A percentile compares a stretch with the other conserved stretches of the same genome.
Evolutionary conservation across 495 filamentous ascomycete species (phyloP).

Genomic region (Stereocaulon alpinum): DNA sequence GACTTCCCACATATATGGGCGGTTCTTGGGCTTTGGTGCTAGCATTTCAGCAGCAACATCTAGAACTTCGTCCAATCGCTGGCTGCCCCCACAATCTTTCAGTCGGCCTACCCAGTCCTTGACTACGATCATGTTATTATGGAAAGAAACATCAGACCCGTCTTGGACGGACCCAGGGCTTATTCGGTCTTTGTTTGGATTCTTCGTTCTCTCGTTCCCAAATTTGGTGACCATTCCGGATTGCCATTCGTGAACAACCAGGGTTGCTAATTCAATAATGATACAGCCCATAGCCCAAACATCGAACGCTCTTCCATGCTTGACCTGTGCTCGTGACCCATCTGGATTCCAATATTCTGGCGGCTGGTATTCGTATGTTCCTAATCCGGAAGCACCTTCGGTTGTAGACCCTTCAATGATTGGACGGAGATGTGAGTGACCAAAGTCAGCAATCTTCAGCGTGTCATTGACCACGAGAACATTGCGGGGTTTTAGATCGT

Average conservation of each 20-base stretch:
- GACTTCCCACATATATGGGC: conserved; percentile 16
- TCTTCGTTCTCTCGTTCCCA: conserved; percentile 3
- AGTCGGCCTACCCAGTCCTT: conserved; percentile 13
- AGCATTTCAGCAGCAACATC: conserved; percentile 11
- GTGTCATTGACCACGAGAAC: conserved; percentile 11
- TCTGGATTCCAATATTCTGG: conserved; percentile 15
- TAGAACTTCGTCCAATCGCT: conserved; percentile 12
- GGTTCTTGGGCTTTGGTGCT: conserved; percentile 7
- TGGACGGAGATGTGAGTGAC: conserved; percentile 15
- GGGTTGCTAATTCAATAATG: conserved; percentile 14
- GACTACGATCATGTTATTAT: conserved; percentile 11
- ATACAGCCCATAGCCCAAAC: conserved; percentile 17
- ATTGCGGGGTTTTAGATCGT: conserved; percentile 19
- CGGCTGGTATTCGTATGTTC: conserved; percentile 18
- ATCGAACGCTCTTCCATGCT: conserved; percentile 16
- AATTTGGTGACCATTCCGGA: conserved; percentile 9
- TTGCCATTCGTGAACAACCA: conserved; percentile 13
- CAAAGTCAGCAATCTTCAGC: conserved; percentile 18
- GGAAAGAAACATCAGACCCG: conserved; percentile 13
- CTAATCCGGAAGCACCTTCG: conserved; percentile 11
- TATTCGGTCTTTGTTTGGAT: conserved; percentile 12
- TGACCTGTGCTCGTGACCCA: conserved; percentile 13
- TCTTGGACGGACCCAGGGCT: conserved; percentile 1
- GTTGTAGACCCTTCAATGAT: conserved; percentile 15
- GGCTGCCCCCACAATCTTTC: conserved; percentile 6